Evolutionary conservation across 805 yeast species (phyloP).

Genomic region (Saturnispora kantuleensis): DNA sequence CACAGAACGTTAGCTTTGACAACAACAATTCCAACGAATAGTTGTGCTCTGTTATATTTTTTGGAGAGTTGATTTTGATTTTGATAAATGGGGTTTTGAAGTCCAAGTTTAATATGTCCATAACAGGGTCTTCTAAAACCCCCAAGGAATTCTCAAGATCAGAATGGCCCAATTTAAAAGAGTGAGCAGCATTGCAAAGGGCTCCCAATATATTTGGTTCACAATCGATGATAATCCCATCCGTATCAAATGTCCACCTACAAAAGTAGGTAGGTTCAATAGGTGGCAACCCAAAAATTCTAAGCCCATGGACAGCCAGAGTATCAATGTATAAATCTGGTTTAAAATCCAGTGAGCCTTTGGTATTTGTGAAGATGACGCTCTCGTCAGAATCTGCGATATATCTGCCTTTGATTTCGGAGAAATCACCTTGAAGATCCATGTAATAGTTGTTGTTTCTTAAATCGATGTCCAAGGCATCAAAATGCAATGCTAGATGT

Average conservation of each 20-base stretch:
- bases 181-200: conserved; percentile 32
- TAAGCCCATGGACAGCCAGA: conserved; percentile 66
- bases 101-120: conserved; percentile 61
- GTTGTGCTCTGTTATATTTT: conserved; percentile 2
- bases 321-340: conserved; percentile 51
- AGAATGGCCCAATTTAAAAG: conserved; percentile 51
- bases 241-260: conserved; percentile 78
- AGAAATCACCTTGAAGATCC: conserved; percentile 74
- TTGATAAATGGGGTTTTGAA: conserved; percentile 42
- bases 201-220: conserved; percentile 36
- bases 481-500: conserved; percentile 53
- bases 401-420: conserved; percentile 40
- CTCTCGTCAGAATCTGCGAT: conserved; percentile 20
- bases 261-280: conserved; percentile 79
- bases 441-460: conserved; percentile 85
- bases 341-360: conserved; percentile 11
- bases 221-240: conserved; percentile 45
- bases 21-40: conserved; percentile 25
- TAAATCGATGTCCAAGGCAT: conserved; percentile 64
- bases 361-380: conserved; percentile 21
- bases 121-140: conserved; percentile 42
- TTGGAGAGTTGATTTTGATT: conserved; percentile 30
- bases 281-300: conserved; percentile 91
- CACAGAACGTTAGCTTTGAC: conserved; percentile 16
- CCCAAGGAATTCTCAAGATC: conserved; percentile 73